Evolutionary conservation across 2,329 filamentous ascomycete species (phyloP), one percentile per base, ranked within the genome.

Genomic region (Alternaria metachromatica): DNA sequence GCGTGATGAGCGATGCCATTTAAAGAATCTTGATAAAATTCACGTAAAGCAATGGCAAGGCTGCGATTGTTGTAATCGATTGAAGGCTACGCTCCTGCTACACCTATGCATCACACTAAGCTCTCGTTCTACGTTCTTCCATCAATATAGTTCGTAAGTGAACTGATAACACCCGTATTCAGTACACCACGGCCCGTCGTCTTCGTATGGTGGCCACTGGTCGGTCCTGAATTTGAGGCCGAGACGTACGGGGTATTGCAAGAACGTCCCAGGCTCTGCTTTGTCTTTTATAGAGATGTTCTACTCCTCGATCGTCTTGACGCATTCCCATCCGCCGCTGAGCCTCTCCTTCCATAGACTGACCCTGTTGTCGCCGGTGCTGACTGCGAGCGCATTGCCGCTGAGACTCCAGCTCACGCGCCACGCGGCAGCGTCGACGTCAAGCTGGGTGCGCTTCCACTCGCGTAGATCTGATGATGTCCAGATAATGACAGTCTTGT

Each of bases 301-400:
- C 59, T 78, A 97, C 83, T 97, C 93, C 80, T 97, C 95, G 79
- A 99, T 94, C 63, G 93, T 94, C 88, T 97, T 97, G 70, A 98
- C 93, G 76, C 92, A 93, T 82, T 98, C 94, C 96, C 96, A 99
- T 78, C 97, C 93, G 59, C 96, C 96, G 79, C 92, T 92, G 73
- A 99, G 84, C 80, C 97, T 97, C 87, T 99, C 96, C 87, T 98
- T 99, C 95, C 95, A 99, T 80, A 99, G 82, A 58, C 91, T 96
- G 60, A 99, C 94, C 84, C 96, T 94, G 86, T 99, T 99, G 82
- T 99, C 95, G 25, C 92, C 93, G 43, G 93, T 93, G 78, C 92
- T 96, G 66, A 97, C 93, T 10, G 96, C 96, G 73, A 99, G 86
- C 20, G 98, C 94, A 79, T 99, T 99, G 56, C 96, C 96, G 80